Evolutionary conservation across 331 rosid genomes (phyloP), one percentile per base, ranked within the genome.

Genomic region (Phaseolus coccineus): DNA sequence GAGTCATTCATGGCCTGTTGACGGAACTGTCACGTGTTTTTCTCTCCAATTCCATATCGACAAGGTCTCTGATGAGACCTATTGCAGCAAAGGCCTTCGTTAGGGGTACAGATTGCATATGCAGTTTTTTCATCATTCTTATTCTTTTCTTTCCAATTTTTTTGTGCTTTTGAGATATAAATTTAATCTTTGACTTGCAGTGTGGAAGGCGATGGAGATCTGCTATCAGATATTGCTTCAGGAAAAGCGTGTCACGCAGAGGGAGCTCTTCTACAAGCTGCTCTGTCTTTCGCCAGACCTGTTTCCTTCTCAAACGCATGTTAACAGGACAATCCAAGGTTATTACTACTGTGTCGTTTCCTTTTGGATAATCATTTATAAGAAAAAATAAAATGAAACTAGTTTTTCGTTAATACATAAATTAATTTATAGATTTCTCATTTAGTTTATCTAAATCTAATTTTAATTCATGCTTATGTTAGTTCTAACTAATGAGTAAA

Each of bases 201-300:
- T 93, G 76, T 95, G 99, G 99, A 95, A 95, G 90, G 86, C 89
- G 80, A 91, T 92, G 98, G 96, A 88, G 35, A 85, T 91, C 89
- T 91, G 94, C 88, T 88, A 86, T 79, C 85, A 86, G 82, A 83
- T 95, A 76, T 80, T 95, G 87, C 85, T 84, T 67, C 92, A 87
- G 80, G 97, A 83, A 33, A 93, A 91, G 87, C 87, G 88, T 58
- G 98, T 93, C 76, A 90, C 98, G 1, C 96, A 89, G 90, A 91
- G 96, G 88, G 98, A 93, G 88, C 94, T 95, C 40, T 95, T 74
- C 83, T 95, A 95, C 87, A 93, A 91, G 86, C 51, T 95, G 83
- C 85, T 95, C 52, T 93, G 97, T 66, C 81, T 87, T 89, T 91
- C 93, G 7, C 88, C 93, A 1, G 87, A 81, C 62, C 85, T 87